A percentile compares a stretch with the other conserved stretches of the same genome.
phyloP scores from a whole-genome alignment of 1,139 yeast species.

The Scheffersomyces quercinus region DNA sequence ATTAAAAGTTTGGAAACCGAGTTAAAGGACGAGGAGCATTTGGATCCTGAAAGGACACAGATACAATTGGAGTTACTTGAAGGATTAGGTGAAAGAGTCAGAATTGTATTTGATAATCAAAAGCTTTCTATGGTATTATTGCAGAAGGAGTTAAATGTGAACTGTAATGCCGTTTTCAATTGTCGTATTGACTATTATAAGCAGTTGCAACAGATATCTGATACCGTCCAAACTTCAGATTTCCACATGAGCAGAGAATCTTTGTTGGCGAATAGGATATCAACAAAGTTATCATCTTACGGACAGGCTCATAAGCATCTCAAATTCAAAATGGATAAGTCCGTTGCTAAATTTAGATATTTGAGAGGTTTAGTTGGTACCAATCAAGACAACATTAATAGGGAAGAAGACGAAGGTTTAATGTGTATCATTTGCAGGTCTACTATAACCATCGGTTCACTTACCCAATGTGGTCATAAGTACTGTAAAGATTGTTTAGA shows the following conservation, averaged over 20 bases:
- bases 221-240: conserved; percentile 53
- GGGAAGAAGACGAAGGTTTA: conserved; percentile 32
- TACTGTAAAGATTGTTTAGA: conserved; percentile 77
- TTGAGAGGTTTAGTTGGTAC: conserved; percentile 47
- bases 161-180: conserved; percentile 69
- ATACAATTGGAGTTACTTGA: conserved; percentile 20
- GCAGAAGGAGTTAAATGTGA: conserved; percentile 50
- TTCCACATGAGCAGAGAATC: conserved; percentile 21
- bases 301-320: conserved; percentile 7
- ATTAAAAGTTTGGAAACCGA: conserved; percentile 26
- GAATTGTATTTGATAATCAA: conserved; percentile 42
- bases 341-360: conserved; percentile 61
- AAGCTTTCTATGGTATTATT: conserved; percentile 37
- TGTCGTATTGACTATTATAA: conserved; percentile 77
- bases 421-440: conserved; percentile 79
- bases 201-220: conserved; percentile 83
- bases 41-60: conserved; percentile 7
- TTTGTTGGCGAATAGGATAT: conserved; percentile 12
- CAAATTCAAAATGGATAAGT: conserved; percentile 31
- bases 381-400: conserved; percentile 6
- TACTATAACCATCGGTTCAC: conserved; percentile 67
- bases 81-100: conserved; percentile 22
- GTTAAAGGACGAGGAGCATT: conserved; percentile 16
- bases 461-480: conserved; percentile 88
- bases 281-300: conserved; percentile 8